Evolutionary conservation across 129 eudicot genomes (phyloP).

Genomic region (Saposhnikovia divaricata): DNA sequence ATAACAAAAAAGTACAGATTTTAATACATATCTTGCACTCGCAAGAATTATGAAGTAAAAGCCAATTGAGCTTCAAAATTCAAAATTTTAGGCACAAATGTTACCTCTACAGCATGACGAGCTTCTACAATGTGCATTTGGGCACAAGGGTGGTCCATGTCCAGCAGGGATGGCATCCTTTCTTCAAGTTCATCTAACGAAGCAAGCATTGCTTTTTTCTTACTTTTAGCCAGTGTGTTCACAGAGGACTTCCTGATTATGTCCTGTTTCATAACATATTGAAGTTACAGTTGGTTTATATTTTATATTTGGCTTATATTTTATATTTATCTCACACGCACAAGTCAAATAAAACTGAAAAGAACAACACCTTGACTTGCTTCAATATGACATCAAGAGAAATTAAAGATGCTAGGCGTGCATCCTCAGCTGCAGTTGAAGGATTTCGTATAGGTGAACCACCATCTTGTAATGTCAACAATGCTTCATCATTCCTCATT

Average conservation of each 20-base stretch:
- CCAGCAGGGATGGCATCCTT: constrained; percentile 87
- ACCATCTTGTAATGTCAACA: constrained; percentile 66
- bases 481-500: constrained; percentile 71
- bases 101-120: constrained; percentile 75
- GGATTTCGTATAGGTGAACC: constrained; percentile 88
- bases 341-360: neutral
- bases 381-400: constrained; percentile 88
- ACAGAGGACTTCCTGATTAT: constrained; percentile 68
- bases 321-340: neutral
- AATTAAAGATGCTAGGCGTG: constrained; percentile 92
- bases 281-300: neutral
- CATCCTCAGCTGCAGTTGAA: constrained; percentile 98
- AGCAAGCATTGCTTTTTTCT: constrained; percentile 59
- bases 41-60: neutral
- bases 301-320: neutral
- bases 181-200: constrained; percentile 77
- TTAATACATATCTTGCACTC: neutral
- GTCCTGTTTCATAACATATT: constrained; percentile 41
- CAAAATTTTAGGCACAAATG: neutral
- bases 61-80: neutral
- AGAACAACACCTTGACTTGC: constrained; percentile 71
- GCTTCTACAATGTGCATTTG: constrained; percentile 82
- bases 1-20: neutral
- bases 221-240: constrained; percentile 62
- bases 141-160: constrained; percentile 94